Conservation (phyloP, 257 asterid genomes). For the Capsicum rhomboideum region DNA sequence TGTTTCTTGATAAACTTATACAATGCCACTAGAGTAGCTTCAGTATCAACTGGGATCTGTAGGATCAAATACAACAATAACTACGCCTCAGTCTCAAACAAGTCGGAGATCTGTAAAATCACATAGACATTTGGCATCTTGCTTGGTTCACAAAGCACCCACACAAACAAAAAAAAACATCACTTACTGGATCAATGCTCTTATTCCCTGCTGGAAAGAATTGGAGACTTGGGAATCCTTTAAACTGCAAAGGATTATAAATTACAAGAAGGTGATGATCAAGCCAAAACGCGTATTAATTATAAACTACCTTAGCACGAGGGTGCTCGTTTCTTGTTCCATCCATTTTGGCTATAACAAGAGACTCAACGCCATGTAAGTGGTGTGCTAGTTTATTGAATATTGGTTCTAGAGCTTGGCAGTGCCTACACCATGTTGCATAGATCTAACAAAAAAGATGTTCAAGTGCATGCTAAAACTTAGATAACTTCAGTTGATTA, state of each 20-base stretch:
- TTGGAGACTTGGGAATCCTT: constrained; percentile 82
- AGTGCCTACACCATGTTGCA: constrained; percentile 98
- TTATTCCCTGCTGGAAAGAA: constrained; percentile 92
- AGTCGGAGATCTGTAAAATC: not conserved
- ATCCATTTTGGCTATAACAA: constrained; percentile 79
- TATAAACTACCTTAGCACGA: constrained; percentile 48
- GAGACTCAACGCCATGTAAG: constrained; percentile 52
- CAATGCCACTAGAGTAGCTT: constrained; percentile 63
- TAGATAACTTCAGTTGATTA: not conserved
- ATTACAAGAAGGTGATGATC: not conserved
- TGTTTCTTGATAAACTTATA: constrained; percentile 81
- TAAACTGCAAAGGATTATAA: constrained; percentile 42
- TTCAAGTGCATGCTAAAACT: not conserved
- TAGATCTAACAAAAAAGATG: constrained; percentile 39
- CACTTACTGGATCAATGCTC: constrained; percentile 78
- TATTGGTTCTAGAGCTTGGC: constrained; percentile 86
- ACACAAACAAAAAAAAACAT: not conserved
- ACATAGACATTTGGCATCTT: not conserved
- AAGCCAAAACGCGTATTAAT: constrained; percentile 3
- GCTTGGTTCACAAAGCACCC: not conserved
- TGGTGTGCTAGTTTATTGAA: constrained; percentile 85
- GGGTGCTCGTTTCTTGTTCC: constrained; percentile 94
- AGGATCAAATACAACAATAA: not conserved
- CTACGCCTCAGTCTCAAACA: not conserved
- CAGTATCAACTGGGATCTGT: constrained; percentile 67